phyloP scores from a whole-genome alignment of 1,139 yeast genomes.

The Saccharomyces hybrid region DNA sequence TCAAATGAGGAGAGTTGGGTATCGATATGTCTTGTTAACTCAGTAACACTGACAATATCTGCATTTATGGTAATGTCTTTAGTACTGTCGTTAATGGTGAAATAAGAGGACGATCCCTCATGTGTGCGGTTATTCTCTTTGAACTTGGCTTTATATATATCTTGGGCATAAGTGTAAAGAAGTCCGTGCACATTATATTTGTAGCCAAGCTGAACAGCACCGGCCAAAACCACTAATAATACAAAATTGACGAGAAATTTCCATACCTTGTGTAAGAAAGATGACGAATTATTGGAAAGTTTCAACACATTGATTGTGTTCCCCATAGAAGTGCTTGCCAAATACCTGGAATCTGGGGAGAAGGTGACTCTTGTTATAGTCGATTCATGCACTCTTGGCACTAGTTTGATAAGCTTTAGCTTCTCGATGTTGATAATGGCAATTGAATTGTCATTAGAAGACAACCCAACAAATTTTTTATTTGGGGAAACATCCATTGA shows the following conservation, averaged over 20 bases:
- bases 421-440: slow-evolving; percentile 46
- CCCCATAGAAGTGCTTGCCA: slow-evolving; percentile 79
- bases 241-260: slow-evolving; percentile 43
- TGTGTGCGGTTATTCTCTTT: slow-evolving; percentile 17
- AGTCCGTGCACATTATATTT: slow-evolving; percentile 37
- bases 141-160: slow-evolving; percentile 23
- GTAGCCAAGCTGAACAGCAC: slow-evolving; percentile 35
- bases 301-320: slow-evolving; percentile 59
- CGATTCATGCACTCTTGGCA: slow-evolving; percentile 63
- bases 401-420: slow-evolving; percentile 43
- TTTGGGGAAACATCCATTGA: slow-evolving; percentile 49
- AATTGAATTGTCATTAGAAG: slow-evolving; percentile 71
- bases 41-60: slow-evolving; percentile 16
- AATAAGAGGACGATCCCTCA: slow-evolving; percentile 26
- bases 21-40: slow-evolving; percentile 9
- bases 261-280: slow-evolving; percentile 34
- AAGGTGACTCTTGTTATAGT: slow-evolving; percentile 73
- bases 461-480: slow-evolving; percentile 53
- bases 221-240: slow-evolving; percentile 37
- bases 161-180: slow-evolving; percentile 13
- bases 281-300: slow-evolving; percentile 50
- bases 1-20: slow-evolving; percentile 6
- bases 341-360: slow-evolving; percentile 59
- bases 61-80: slow-evolving; percentile 19
- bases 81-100: slow-evolving; percentile 28